Evolutionary conservation across 2,329 filamentous ascomycete genomes (phyloP).

Genomic region (Fusarium sp.): DNA sequence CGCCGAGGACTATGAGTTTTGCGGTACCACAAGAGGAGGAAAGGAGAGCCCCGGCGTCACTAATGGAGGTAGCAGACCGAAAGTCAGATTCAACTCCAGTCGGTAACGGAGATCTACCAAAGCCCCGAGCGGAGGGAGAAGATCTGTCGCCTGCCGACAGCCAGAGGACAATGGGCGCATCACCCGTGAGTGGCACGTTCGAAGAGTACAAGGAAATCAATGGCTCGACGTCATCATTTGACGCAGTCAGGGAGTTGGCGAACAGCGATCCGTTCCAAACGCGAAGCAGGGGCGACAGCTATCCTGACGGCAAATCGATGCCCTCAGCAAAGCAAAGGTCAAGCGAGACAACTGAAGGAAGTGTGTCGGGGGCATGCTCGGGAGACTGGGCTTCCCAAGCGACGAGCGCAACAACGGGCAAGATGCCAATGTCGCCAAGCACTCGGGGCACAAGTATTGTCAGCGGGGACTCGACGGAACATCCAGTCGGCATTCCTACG

Average conservation of each 20-base stretch:
- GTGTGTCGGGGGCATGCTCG: slow-evolving; percentile 60
- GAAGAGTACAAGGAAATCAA: slow-evolving; percentile 54
- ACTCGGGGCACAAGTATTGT: slow-evolving; percentile 71
- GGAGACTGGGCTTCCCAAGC: slow-evolving; percentile 70
- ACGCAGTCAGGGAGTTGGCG: slow-evolving; percentile 57
- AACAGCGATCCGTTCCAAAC: slow-evolving; percentile 59
- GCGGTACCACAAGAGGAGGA: slow-evolving; percentile 44
- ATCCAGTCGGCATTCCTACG: slow-evolving; percentile 54
- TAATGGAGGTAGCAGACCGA: slow-evolving; percentile 30
- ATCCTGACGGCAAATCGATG: slow-evolving; percentile 50
- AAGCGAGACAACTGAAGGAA: slow-evolving; percentile 69
- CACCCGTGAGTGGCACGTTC: slow-evolving; percentile 33
- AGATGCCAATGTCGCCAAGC: slow-evolving; percentile 70
- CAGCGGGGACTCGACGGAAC: slow-evolving; percentile 65
- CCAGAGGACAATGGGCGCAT: slow-evolving; percentile 43
- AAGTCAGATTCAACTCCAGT: slow-evolving; percentile 36
- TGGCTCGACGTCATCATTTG: slow-evolving; percentile 55
- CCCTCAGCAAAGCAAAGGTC: slow-evolving; percentile 60
- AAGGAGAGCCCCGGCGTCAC: slow-evolving; percentile 32
- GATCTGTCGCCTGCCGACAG: slow-evolving; percentile 42
- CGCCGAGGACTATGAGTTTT: slow-evolving; percentile 56
- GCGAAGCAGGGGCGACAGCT: slow-evolving; percentile 45
- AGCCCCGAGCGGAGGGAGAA: slow-evolving; percentile 40
- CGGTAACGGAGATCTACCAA: slow-evolving; percentile 35
- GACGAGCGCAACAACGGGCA: slow-evolving; percentile 68